These are phyloP conservation scores for Elongisporangium anandrum DNA, from an alignment of 352 stramenopile genomes.

Conservation along the genomic window DNA sequence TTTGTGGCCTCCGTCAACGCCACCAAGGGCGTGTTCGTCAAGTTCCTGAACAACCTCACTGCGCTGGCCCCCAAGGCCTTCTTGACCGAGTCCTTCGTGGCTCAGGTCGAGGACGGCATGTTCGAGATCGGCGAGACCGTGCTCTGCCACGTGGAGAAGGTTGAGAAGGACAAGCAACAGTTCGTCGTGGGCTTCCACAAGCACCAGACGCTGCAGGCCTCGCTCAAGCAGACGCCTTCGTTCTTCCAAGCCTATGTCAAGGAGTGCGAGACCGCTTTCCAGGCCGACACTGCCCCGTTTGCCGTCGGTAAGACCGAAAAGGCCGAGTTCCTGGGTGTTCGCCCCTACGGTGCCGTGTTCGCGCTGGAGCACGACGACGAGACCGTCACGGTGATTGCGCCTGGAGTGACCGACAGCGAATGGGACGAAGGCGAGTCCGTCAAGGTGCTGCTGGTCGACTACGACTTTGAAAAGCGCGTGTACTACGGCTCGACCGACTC, in stretches of 20 bases:
- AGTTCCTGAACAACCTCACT: constrained; percentile 86
- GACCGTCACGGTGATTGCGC: constrained; percentile 66
- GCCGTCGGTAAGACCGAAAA: constrained; percentile 72
- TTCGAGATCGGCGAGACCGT: constrained; percentile 88
- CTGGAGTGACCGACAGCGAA: constrained; percentile 22
- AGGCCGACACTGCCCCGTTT: constrained; percentile 18
- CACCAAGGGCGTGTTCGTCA: constrained; percentile 81
- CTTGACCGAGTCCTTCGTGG: constrained; percentile 71
- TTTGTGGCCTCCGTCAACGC: constrained; percentile 78
- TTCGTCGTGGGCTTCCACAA: constrained; percentile 76
- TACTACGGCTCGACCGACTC: constrained; percentile 55
- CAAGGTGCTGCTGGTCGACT: constrained; percentile 81
- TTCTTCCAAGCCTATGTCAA: constrained; percentile 60
- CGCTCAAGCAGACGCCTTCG: constrained; percentile 27
- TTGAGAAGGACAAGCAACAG: constrained; percentile 72
- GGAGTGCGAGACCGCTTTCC: constrained; percentile 16
- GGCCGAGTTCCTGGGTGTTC: constrained; percentile 77
- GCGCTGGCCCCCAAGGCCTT: constrained; percentile 76
- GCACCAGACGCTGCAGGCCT: constrained; percentile 21
- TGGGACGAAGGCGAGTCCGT: constrained; percentile 62
- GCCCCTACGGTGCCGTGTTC: constrained; percentile 85
- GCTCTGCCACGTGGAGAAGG: constrained; percentile 71
- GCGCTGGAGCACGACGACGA: constrained; percentile 62
- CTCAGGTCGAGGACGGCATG: constrained; percentile 57
- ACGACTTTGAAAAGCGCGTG: constrained; percentile 83